Evolutionary conservation across 768 basidiomycete species (phyloP).

Genomic region (Suillus occidentalis): DNA sequence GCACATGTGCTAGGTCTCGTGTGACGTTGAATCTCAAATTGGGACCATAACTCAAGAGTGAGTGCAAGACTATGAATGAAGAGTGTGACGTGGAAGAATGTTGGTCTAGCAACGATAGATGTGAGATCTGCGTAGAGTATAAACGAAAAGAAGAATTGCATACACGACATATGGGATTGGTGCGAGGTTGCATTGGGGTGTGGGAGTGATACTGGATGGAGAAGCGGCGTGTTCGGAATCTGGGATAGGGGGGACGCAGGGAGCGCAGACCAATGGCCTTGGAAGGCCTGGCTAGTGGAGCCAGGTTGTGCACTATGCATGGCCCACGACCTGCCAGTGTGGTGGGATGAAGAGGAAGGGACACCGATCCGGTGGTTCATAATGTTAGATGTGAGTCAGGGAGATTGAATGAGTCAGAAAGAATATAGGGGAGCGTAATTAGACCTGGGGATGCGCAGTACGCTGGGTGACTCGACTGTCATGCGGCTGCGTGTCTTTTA

Average conservation of each 20-base stretch:
- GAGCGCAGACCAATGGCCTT: slow-evolving; percentile 12
- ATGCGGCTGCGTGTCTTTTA: slow-evolving; percentile 22
- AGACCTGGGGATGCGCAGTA: neutral
- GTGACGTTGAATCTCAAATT: slow-evolving; percentile 28
- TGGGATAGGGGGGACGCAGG: slow-evolving; percentile 19
- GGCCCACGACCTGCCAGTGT: slow-evolving; percentile 20
- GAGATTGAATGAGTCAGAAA: neutral
- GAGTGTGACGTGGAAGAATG: neutral
- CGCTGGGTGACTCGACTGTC: slow-evolving; percentile 24
- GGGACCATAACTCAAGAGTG: slow-evolving; percentile 21
- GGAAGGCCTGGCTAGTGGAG: slow-evolving; percentile 1
- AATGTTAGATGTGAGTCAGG: slow-evolving; percentile 6
- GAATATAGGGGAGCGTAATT: neutral
- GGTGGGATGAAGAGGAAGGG: slow-evolving; percentile 14
- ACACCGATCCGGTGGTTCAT: slow-evolving; percentile 18
- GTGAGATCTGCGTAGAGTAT: neutral
- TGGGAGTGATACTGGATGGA: slow-evolving; percentile 30
- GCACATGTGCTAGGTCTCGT: slow-evolving; percentile 26
- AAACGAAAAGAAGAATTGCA: slow-evolving; percentile 4
- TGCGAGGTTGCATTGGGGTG: slow-evolving; percentile 30
- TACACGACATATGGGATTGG: slow-evolving; percentile 24
- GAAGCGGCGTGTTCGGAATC: slow-evolving; percentile 25
- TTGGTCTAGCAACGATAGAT: slow-evolving; percentile 16
- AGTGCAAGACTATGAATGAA: slow-evolving; percentile 24
- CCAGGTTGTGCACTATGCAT: slow-evolving; percentile 9